phyloP scores from a whole-genome alignment of 345 rosid species.

The Linum usitatissimum region DNA sequence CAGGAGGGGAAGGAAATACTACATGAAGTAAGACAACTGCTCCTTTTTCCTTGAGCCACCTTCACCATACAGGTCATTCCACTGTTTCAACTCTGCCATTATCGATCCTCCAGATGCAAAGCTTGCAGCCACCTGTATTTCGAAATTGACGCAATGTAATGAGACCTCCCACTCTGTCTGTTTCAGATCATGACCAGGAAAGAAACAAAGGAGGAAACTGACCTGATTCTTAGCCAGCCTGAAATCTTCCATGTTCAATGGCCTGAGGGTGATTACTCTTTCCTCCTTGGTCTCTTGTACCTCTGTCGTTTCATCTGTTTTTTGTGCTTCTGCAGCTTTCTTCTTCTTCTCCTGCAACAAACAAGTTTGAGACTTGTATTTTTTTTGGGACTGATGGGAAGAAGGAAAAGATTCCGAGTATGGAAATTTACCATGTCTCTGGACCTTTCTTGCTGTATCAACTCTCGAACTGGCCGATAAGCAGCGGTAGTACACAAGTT shows the following conservation, averaged over 20 bases:
- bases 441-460: slow-evolving; percentile 66
- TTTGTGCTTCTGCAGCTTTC: slow-evolving; percentile 32
- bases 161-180: background rate
- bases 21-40: slow-evolving; percentile 71
- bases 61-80: slow-evolving; percentile 85
- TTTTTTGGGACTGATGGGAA: background rate
- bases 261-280: slow-evolving; percentile 54
- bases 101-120: slow-evolving; percentile 59
- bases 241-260: slow-evolving; percentile 67
- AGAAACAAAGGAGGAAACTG: background rate
- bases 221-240: slow-evolving; percentile 80
- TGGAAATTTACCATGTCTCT: slow-evolving; percentile 43
- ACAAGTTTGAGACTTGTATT: background rate
- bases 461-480: slow-evolving; percentile 73
- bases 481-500: slow-evolving; percentile 88
- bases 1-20: slow-evolving; percentile 8
- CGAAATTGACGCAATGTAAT: background rate
- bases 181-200: too few species aligned
- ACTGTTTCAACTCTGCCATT: slow-evolving; percentile 79
- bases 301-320: slow-evolving; percentile 11
- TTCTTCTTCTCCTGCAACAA: slow-evolving; percentile 45
- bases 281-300: slow-evolving; percentile 28
- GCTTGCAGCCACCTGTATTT: slow-evolving; percentile 79
- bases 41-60: slow-evolving; percentile 91
- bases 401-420: background rate